phyloP scores from a whole-genome alignment of 495 filamentous ascomycete species.

The Darksidea phi region DNA sequence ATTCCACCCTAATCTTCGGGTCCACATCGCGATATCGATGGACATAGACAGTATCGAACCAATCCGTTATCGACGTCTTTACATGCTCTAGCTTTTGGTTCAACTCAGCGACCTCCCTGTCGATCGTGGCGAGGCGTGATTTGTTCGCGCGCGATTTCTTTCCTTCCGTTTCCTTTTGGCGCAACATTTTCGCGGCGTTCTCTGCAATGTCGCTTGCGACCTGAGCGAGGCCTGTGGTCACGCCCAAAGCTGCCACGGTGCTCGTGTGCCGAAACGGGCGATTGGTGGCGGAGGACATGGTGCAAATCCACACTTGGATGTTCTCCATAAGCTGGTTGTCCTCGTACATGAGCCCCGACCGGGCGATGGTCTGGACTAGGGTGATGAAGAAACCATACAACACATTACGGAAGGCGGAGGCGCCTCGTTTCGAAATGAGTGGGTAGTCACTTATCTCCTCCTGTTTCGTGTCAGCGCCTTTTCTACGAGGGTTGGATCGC shows the following conservation, averaged over 20 bases:
- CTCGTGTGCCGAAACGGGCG: constrained; percentile 92
- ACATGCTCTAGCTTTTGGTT: constrained; percentile 62
- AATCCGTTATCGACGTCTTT: constrained; percentile 69
- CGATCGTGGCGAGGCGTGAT: constrained; percentile 63
- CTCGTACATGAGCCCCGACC: constrained; percentile 70
- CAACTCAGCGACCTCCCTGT: constrained; percentile 64
- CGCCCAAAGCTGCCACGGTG: constrained; percentile 72
- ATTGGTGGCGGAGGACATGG: constrained; percentile 77
- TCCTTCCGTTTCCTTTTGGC: constrained; percentile 77
- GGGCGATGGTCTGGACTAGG: constrained; percentile 70
- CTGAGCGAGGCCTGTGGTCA: constrained; percentile 67
- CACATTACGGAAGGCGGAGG: constrained; percentile 67
- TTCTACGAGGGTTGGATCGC: not conserved
- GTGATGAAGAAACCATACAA: constrained; percentile 76
- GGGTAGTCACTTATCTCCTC: constrained; percentile 86
- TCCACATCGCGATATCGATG: constrained; percentile 96
- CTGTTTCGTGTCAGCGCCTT: constrained; percentile 43
- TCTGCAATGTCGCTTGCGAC: constrained; percentile 63
- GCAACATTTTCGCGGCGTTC: constrained; percentile 68
- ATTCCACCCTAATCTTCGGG: constrained; percentile 78
- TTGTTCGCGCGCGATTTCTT: constrained; percentile 78
- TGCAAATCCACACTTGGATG: constrained; percentile 77
- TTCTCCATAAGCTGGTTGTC: constrained; percentile 77
- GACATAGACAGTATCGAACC: constrained; percentile 86
- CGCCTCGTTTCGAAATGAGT: constrained; percentile 77